Conservation (phyloP, 2,329 filamentous ascomycete genomes). For the Lecanicillium sp. region DNA sequence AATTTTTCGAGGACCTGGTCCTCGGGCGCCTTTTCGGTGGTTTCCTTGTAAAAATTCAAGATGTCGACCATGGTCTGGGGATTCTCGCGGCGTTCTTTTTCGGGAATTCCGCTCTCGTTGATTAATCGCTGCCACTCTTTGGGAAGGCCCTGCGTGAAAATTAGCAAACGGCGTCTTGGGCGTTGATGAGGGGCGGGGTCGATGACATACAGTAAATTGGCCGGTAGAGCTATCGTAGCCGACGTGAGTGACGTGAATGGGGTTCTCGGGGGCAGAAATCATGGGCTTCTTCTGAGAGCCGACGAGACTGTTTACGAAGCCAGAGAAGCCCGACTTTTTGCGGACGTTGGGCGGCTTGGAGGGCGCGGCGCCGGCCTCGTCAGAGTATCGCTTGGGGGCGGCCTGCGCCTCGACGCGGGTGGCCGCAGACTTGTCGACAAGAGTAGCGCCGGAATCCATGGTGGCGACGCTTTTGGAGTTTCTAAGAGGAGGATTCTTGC, state of each 20-base stretch:
- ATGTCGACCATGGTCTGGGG: conserved; percentile 95
- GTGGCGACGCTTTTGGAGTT: conserved; percentile 52
- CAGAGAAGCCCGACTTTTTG: conserved; percentile 85
- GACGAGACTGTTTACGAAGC: conserved; percentile 76
- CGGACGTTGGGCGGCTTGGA: conserved; percentile 56
- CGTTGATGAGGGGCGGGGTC: conserved; percentile 13
- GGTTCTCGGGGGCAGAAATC: conserved; percentile 97
- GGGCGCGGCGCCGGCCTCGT: conserved; percentile 58
- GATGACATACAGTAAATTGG: conserved; percentile 76
- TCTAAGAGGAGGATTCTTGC: conserved; percentile 50
- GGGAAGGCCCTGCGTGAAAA: conserved; percentile 66
- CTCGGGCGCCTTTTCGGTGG: conserved; percentile 70
- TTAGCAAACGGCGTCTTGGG: conserved; percentile 19
- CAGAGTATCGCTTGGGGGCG: conserved; percentile 67
- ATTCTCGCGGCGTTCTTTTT: conserved; percentile 92
- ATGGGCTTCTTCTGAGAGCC: conserved; percentile 83
- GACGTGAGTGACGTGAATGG: conserved; percentile 95
- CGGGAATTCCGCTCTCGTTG: conserved; percentile 91
- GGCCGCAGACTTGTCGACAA: conserved; percentile 28
- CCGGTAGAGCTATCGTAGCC: conserved; percentile 95
- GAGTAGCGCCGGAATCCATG: conserved; percentile 27
- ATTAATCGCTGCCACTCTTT: conserved; percentile 97
- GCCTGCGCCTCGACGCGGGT: conserved; percentile 24
- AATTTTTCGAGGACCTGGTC: conserved; percentile 95
- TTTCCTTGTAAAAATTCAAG: conserved; percentile 95